phyloP scores from a whole-genome alignment of 140 eudicot species.

The Erigeron philadelphicus region DNA sequence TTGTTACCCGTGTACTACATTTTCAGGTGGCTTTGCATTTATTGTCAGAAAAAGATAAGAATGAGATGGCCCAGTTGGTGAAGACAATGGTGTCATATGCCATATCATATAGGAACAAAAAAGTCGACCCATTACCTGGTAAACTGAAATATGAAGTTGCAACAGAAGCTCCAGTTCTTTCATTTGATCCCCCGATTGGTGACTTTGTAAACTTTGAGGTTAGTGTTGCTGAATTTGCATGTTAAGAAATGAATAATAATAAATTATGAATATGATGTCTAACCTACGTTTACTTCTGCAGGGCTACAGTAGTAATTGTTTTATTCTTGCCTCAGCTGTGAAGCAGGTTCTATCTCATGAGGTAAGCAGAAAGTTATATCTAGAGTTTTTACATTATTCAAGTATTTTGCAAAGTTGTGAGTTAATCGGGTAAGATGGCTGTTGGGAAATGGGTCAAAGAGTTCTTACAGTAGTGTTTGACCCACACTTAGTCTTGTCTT shows the following conservation, averaged over 20 bases:
- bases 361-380: slow-evolving; percentile 39
- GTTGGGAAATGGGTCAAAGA: neutral
- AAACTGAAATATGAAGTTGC: slow-evolving; percentile 38
- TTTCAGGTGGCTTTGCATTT: slow-evolving; percentile 77
- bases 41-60: slow-evolving; percentile 69
- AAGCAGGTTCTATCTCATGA: slow-evolving; percentile 82
- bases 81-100: slow-evolving; percentile 80
- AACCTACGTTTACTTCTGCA: slow-evolving; percentile 28
- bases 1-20: slow-evolving; percentile 3
- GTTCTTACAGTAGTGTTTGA: neutral
- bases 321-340: slow-evolving; percentile 64
- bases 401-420: too few relatives aligned
- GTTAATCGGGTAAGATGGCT: neutral
- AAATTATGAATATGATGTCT: slow-evolving; percentile 12
- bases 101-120: slow-evolving; percentile 58
- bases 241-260: slow-evolving; percentile 1
- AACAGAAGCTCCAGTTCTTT: slow-evolving; percentile 49
- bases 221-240: slow-evolving; percentile 16
- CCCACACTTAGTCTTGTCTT: too few relatives aligned
- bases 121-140: slow-evolving; percentile 44
- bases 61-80: slow-evolving; percentile 55
- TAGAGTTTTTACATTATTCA: neutral
- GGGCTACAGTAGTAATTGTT: slow-evolving; percentile 61
- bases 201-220: slow-evolving; percentile 72
- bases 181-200: slow-evolving; percentile 74